Percentiles rank a stretch among this genome's conserved stretches.
Evolutionary conservation across 768 basidiomycete genomes (phyloP).

Genomic region (Xerocomus potaroensis): DNA sequence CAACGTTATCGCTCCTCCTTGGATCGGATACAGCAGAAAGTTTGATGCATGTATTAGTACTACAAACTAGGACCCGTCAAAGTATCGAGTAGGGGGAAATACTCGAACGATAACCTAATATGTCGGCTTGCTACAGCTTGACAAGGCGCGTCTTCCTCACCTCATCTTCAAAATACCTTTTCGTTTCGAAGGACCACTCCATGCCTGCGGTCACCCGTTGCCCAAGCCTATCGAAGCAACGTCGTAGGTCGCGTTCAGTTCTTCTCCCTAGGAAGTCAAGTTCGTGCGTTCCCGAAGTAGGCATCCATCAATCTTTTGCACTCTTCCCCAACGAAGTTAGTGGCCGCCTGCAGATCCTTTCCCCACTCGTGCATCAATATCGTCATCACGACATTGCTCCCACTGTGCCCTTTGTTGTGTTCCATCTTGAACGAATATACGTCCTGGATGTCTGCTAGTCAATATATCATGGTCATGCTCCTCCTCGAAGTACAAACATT

Average conservation of each 20-base stretch:
- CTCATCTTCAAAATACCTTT: slow-evolving; percentile 62
- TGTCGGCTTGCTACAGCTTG: slow-evolving; percentile 6
- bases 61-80: slow-evolving; percentile 1
- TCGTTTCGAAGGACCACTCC: slow-evolving; percentile 67
- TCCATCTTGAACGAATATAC: slow-evolving; percentile 74
- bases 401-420: slow-evolving; percentile 56
- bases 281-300: slow-evolving; percentile 43
- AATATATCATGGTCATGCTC: background rate
- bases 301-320: slow-evolving; percentile 47
- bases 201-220: slow-evolving; percentile 63
- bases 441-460: slow-evolving; percentile 40
- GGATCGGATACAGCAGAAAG: slow-evolving; percentile 3
- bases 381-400: slow-evolving; percentile 67
- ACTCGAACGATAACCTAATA: background rate
- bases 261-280: slow-evolving; percentile 46
- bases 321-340: slow-evolving; percentile 51
- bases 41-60: slow-evolving; percentile 14
- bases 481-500: slow-evolving; percentile 45
- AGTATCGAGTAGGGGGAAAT: background rate
- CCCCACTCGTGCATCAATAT: slow-evolving; percentile 57
- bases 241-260: slow-evolving; percentile 48
- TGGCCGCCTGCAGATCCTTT: slow-evolving; percentile 54
- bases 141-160: slow-evolving; percentile 46
- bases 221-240: slow-evolving; percentile 52
- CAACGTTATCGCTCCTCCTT: slow-evolving; percentile 1